Base-by-base conservation (phyloP, 116 monocot species). In the Papilionanthe hybrid region DNA sequence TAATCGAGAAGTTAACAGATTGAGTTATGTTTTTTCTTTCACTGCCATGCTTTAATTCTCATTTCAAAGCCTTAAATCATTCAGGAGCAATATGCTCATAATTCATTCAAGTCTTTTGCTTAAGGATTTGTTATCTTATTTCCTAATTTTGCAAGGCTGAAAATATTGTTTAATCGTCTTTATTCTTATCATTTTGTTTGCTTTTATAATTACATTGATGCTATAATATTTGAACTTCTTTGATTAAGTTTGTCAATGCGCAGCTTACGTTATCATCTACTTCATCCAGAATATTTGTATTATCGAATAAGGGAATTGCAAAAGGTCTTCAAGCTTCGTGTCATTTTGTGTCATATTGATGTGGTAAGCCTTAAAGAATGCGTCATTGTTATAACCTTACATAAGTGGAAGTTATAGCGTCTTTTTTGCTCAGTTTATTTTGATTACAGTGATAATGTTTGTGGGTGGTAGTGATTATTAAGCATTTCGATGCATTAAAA, bases 211-310 rank as follows among this genome's bases (percentile, higher is more conserved):
- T 4, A 69, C 30, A 15, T 32, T 15, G 10, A 69, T 69, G 10
- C 5, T 18, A 69, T 30, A 69, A 69, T 69, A 11, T 37, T 37
- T 37, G 37, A 69, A 6, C 37, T 69, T 69, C 10, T 37, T 30
- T 69, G 69, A 32, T 32, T 69, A 69, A 69, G 28, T 30, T 69
- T 69, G 17, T n/a, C 22, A 29, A 37, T 37, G 15, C 89, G 91
- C 95, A 99, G 98, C 85, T 84, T 99, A 10, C 91, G 98, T 5
- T 99, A 99, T 86, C 98, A 99, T 84, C 95, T 99, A 81, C 95
- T 99, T 75, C 95, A 99, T 85, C 95, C 93, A n/a, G 98, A 99
- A 82, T 99, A 99, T 82, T 81, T 95, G 47, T 99, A 99, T 83
- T 99, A 84, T 85, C 88, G 98, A 75, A 95, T 99, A 91, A 93